Evolutionary conservation across 1,284 basidiomycete genomes (phyloP), one percentile per base, ranked within the genome.

Genomic region (Apiotrichum montevideense): DNA sequence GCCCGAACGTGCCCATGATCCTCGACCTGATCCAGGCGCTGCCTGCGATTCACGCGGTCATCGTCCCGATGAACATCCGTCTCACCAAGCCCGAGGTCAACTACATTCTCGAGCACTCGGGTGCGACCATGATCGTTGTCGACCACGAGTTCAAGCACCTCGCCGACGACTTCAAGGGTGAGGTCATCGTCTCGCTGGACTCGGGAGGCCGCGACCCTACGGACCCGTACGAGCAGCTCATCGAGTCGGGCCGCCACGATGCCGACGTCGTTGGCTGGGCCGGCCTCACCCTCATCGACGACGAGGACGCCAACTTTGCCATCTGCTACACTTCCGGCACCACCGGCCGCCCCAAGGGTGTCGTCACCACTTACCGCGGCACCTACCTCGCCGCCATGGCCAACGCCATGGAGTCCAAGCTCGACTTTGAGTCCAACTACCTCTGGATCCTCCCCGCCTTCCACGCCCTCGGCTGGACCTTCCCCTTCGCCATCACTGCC

Each of bases 381-480:
- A 57, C 56, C 14, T 58, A 61, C 56, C 56, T 61, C 40, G 59
- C 53, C 6, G 56, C 51, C 9, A 46, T 61, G 35, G 46, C 53
- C 39, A 61, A 61, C 54, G 59, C 51, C 5, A 40, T 53, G 40
- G 54, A 57, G 47, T 49, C 59, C 21, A 46, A 52, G 35, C 48
- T 61, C 46, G 35, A 51, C 51, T 67, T 54, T 62, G 63, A 51
- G 63, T 67, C 45, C 51, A 71, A 13, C 53, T 69, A 32, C 71
- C 71, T 42, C 52, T 74, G 33, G 68, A 71, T 56, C 60, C 70
- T 39, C 35, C 63, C 44, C 46, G 58, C 59, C 4, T 61, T 61
- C 59, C 59, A 61, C 59, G 56, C 59, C 15, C 44, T 51, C 34
- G 59, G 59, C 43, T 61, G 59, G 59, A 55, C 49, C n/a, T 61